phyloP scores from a whole-genome alignment of 768 basidiomycete genomes.

The Paxillus rubicundulus region DNA sequence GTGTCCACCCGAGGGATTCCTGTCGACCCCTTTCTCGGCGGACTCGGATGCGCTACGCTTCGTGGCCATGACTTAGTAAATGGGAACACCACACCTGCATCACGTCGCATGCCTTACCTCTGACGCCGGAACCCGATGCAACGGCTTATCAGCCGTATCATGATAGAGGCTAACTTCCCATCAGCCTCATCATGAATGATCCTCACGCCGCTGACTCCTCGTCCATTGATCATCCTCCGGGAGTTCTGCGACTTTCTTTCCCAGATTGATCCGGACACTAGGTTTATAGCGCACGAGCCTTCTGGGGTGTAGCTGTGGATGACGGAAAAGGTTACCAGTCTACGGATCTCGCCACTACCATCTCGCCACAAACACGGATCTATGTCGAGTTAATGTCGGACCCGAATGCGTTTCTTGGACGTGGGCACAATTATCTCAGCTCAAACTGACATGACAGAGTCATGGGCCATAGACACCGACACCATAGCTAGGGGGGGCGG shows the following conservation, averaged over 20 bases:
- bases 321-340: slow-evolving; percentile 5
- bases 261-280: slow-evolving; percentile 17
- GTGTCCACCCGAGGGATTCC: slow-evolving; percentile 21
- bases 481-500: background rate
- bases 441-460: background rate
- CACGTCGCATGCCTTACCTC: slow-evolving; percentile 1
- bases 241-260: background rate
- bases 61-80: background rate
- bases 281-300: slow-evolving; percentile 8
- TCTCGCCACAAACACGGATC: too few relatives aligned
- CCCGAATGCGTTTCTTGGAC: too few relatives aligned
- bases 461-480: background rate
- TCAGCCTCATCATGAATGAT: too few relatives aligned
- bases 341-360: background rate
- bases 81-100: background rate
- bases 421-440: background rate
- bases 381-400: too few relatives aligned
- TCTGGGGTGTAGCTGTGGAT: slow-evolving; percentile 10
- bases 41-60: slow-evolving; percentile 11
- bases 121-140: too few relatives aligned
- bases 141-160: slow-evolving; percentile 15
- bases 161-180: background rate
- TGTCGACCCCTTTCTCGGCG: slow-evolving; percentile 13
- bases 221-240: too few relatives aligned
- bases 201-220: too few relatives aligned